These are phyloP conservation scores for Geranomyces variabilis DNA, from an alignment of 192 early-diverging fungal species.

Conservation along the genomic window DNA sequence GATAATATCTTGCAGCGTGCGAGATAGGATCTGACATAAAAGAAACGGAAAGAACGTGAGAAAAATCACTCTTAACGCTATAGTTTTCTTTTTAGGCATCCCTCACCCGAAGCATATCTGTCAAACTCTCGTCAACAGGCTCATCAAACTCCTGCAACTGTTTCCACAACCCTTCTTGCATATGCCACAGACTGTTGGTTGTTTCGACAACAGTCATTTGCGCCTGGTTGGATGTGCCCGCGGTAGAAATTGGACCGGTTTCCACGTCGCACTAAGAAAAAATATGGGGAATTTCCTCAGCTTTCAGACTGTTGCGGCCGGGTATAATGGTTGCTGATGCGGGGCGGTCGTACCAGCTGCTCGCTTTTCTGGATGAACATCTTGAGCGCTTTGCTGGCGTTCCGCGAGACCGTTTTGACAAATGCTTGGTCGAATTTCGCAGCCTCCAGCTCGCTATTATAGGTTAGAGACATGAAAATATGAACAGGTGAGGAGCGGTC, in stretches of 20 bases:
- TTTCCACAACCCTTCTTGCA: constrained; percentile 66
- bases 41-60: neutral
- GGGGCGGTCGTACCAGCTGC: constrained; percentile 45
- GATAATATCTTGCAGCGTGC: constrained; percentile 57
- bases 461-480: too few species aligned
- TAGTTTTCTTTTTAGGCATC: too few species aligned
- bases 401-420: constrained; percentile 53
- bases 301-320: too few species aligned
- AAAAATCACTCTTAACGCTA: constrained; percentile 4
- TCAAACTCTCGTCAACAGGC: constrained; percentile 51
- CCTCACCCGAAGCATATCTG: constrained; percentile 54
- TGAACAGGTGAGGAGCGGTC: too few species aligned
- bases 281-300: too few species aligned
- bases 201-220: constrained; percentile 64
- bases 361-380: constrained; percentile 64
- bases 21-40: constrained; percentile 49
- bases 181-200: constrained; percentile 61
- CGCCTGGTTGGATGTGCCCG: constrained; percentile 44
- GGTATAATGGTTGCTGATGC: neutral
- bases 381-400: constrained; percentile 61
- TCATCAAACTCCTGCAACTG: constrained; percentile 61
- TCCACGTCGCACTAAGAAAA: constrained; percentile 5
- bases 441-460: constrained; percentile 64
- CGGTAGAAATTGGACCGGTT: constrained; percentile 26
- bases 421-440: constrained; percentile 66